These are phyloP conservation scores for Pulchroboletus neoregius DNA, from an alignment of 1,284 basidiomycete species.

Conservation along the genomic window DNA sequence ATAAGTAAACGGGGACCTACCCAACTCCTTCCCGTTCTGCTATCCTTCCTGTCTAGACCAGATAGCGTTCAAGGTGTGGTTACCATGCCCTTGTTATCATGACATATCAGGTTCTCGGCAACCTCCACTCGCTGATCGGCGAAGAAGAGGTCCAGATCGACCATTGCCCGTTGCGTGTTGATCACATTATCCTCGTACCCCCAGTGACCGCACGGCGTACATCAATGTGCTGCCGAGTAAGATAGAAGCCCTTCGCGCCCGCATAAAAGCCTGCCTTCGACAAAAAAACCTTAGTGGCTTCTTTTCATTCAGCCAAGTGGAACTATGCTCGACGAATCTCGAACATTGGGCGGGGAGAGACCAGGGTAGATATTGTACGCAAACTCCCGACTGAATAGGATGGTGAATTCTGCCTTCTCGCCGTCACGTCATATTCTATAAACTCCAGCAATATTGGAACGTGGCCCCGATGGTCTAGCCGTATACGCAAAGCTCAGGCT, in stretches of 20 bases:
- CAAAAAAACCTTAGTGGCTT: not conserved
- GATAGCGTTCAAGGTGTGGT: not conserved
- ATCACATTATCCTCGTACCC: not conserved
- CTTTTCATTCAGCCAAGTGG: not conserved
- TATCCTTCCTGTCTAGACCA: not conserved
- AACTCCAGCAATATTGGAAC: not conserved
- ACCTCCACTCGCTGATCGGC: not conserved
- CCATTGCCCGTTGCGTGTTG: not conserved
- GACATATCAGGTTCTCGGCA: not conserved
- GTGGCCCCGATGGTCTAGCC: not conserved
- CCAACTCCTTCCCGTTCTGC: not conserved
- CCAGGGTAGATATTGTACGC: not conserved
- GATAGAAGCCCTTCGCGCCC: not conserved
- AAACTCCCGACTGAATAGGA: not conserved
- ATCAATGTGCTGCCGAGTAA: not conserved
- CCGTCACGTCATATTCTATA: not conserved
- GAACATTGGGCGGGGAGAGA: too few species aligned
- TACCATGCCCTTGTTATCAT: not conserved
- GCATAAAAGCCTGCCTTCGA: conserved; percentile 2
- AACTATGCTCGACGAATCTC: not conserved
- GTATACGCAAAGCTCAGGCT: not conserved
- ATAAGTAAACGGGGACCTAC: not conserved
- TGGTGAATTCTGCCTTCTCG: too few species aligned
- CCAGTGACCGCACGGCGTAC: not conserved
- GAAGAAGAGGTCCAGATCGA: not conserved